phyloP scores from a whole-genome alignment of 2,329 filamentous ascomycete genomes.

The Fonsecaea erecta region DNA sequence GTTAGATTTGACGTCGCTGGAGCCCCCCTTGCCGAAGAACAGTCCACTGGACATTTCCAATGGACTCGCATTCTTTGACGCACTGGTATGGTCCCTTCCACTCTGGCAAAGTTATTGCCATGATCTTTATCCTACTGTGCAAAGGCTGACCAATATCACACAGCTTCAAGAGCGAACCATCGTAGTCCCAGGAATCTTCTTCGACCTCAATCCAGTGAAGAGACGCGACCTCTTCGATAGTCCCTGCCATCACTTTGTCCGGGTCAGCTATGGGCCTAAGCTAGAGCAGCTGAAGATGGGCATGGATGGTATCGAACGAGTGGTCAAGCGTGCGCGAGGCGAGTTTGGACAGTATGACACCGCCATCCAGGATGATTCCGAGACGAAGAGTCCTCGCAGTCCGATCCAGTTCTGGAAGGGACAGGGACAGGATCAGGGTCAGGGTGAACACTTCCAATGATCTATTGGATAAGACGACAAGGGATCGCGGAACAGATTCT shows the following conservation, averaged over 20 bases:
- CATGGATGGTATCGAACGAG: slow-evolving; percentile 81
- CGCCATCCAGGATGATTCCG: slow-evolving; percentile 32
- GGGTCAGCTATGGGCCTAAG: slow-evolving; percentile 77
- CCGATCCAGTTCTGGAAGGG: slow-evolving; percentile 20
- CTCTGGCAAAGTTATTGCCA: not conserved
- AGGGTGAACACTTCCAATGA: slow-evolving; percentile 18
- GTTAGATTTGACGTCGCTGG: slow-evolving; percentile 61
- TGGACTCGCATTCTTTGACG: slow-evolving; percentile 95
- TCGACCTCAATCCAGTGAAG: slow-evolving; percentile 89
- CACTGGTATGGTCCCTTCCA: slow-evolving; percentile 56
- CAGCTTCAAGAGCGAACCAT: slow-evolving; percentile 86
- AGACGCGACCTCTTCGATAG: slow-evolving; percentile 90
- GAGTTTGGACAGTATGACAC: slow-evolving; percentile 34
- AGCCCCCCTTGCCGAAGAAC: slow-evolving; percentile 59
- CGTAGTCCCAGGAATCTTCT: slow-evolving; percentile 96
- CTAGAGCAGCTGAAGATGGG: slow-evolving; percentile 80
- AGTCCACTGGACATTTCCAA: slow-evolving; percentile 77
- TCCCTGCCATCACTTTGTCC: slow-evolving; percentile 90
- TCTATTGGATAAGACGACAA: not conserved
- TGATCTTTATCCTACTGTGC: not conserved
- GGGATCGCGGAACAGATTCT: not conserved
- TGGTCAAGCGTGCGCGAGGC: slow-evolving; percentile 60
- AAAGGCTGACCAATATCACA: not conserved
- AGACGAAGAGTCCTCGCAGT: slow-evolving; percentile 14
- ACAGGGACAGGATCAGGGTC: slow-evolving; percentile 1